These are phyloP conservation scores for Tulasnella sp. DNA, from an alignment of 768 basidiomycete species.

Conservation along the genomic window DNA sequence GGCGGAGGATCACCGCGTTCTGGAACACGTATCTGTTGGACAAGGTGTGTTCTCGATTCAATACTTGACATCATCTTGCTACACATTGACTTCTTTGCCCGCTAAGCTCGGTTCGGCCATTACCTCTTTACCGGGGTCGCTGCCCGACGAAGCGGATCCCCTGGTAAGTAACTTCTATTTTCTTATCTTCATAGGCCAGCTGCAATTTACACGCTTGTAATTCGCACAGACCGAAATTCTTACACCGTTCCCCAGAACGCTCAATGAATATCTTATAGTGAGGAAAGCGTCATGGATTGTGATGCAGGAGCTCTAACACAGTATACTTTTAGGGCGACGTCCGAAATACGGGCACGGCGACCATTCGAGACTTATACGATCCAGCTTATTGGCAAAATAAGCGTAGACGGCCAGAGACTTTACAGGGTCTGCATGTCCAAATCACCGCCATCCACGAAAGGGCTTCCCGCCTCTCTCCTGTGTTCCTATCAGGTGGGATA, in stretches of 20 bases:
- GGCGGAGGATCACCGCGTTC: conserved; percentile 10
- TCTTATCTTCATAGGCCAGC: not conserved
- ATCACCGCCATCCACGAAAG: conserved; percentile 13
- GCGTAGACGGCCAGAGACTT: conserved; percentile 5
- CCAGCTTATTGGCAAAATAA: not conserved
- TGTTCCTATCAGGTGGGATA: conserved; percentile 2
- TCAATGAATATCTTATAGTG: conserved; percentile 18
- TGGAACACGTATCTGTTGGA: conserved; percentile 14
- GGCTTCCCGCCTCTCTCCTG: conserved; percentile 1
- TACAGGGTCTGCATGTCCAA: conserved; percentile 8
- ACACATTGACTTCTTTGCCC: not conserved
- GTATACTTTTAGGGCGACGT: conserved; percentile 11
- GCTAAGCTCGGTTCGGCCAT: conserved; percentile 8
- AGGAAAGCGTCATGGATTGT: not conserved
- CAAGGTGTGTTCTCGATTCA: conserved; percentile 2
- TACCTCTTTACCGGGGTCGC: conserved; percentile 5
- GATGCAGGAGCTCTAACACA: not conserved
- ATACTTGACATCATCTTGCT: not conserved
- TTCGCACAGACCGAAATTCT: conserved; percentile 8
- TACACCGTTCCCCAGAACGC: conserved; percentile 18
- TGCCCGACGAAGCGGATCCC: conserved; percentile 12
- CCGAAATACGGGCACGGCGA: not conserved
- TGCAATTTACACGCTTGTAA: not conserved
- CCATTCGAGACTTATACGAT: conserved; percentile 14
- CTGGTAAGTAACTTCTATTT: not conserved